Evolutionary conservation across 495 filamentous ascomycete species (phyloP).

Genomic region (Aspergillus cavernicola): DNA sequence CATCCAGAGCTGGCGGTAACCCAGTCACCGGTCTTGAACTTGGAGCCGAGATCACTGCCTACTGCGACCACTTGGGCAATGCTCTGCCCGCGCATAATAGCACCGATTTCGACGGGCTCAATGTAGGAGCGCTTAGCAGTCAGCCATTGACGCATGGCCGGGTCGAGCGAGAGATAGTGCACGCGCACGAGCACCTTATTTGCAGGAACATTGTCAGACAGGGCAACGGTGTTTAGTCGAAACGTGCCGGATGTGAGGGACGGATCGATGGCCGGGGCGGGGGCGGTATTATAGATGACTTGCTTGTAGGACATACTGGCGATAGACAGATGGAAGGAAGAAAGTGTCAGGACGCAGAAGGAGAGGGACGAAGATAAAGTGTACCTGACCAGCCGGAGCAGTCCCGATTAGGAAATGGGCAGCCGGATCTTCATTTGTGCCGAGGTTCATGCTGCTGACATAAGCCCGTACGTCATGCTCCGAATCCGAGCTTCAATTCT

Average conservation of each 20-base stretch:
- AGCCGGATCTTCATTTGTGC: too few relatives aligned
- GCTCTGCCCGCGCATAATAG: slow-evolving; percentile 61
- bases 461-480: too few relatives aligned
- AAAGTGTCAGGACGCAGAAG: not conserved
- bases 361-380: not conserved
- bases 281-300: not conserved
- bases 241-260: slow-evolving; percentile 4
- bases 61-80: slow-evolving; percentile 53
- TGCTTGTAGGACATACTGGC: not conserved
- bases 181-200: slow-evolving; percentile 62
- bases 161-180: slow-evolving; percentile 73
- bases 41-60: slow-evolving; percentile 29
- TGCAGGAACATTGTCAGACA: slow-evolving; percentile 44
- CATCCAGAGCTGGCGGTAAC: slow-evolving; percentile 53
- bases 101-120: slow-evolving; percentile 60
- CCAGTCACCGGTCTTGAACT: slow-evolving; percentile 50
- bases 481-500: too few relatives aligned
- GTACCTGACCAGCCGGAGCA: not conserved
- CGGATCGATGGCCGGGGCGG: not conserved
- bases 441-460: too few relatives aligned
- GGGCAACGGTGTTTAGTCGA: slow-evolving; percentile 18
- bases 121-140: slow-evolving; percentile 62
- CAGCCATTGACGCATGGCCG: slow-evolving; percentile 79
- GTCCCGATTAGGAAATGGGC: too few relatives aligned
- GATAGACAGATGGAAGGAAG: not conserved